Base-by-base conservation (phyloP, 2,329 filamentous ascomycete genomes). In the Fusarium sp. region DNA sequence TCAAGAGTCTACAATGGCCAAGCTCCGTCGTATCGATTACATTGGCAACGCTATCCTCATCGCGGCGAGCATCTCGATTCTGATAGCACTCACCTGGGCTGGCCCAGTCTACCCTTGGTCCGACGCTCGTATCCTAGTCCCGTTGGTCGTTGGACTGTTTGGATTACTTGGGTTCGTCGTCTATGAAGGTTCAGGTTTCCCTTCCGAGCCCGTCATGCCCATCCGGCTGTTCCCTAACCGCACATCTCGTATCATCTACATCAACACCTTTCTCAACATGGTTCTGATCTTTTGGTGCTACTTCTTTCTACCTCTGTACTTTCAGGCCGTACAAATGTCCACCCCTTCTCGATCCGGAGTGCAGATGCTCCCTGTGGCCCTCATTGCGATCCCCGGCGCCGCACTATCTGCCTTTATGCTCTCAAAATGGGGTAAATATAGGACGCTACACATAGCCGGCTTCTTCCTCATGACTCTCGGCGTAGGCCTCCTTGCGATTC, bases 281-380 rank as follows among this genome's bases (percentile, higher is more conserved):
- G 10, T 79, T 1, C 29, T 79, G 0, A 58, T 85, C 9, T 81
- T 81, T 56, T 85, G 84, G 80, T 72, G 78, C 4, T 76, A 81
- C 56, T 84, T 82, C 76, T 87, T 86, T 68, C 60, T 87, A 1
- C 85, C 86, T 0, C 67, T 88, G 1, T 88, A 87, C 73, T 88
- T 88, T 70, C 85, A 88, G 61, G 81, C 79, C 1, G 83, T 88
- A 0, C 77, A 79, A 6, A 58, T 77, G 1, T 79, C 80, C 6
- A 77, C 79, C 0, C 81, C 86, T 0, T 71, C 77, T 0, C 70
- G 79, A 0, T 78, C 83, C 0, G 84, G 82, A 1, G 77, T 84
- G 1, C 73, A 79, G 16, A 64, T 84, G 29, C 78, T 86, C 42
- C 76, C 80, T 42, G 72, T 77, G 0, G 77, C 80, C 0, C 63